phyloP scores from a whole-genome alignment of 2,329 filamentous ascomycete species.

The Colletotrichum magnum region DNA sequence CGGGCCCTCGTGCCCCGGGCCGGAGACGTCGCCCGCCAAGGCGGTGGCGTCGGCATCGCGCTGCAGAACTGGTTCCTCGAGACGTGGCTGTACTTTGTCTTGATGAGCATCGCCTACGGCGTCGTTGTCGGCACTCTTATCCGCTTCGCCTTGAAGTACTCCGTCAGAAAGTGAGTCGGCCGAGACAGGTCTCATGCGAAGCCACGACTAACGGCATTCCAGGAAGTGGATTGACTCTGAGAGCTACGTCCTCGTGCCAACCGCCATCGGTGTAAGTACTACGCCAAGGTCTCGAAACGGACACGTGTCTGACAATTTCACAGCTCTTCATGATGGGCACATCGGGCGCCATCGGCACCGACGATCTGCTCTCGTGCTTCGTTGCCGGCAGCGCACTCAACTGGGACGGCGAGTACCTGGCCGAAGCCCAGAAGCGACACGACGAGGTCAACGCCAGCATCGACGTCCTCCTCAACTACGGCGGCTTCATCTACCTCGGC shows the following conservation, averaged over 20 bases:
- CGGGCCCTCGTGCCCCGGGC: constrained; percentile 38
- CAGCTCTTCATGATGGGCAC: constrained; percentile 72
- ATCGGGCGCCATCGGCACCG: constrained; percentile 69
- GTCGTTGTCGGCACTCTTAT: constrained; percentile 63
- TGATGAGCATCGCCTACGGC: constrained; percentile 68
- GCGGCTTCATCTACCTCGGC: constrained; percentile 72
- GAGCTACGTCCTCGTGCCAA: constrained; percentile 66
- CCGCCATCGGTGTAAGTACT: constrained; percentile 60
- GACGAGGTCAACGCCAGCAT: constrained; percentile 73
- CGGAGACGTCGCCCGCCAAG: constrained; percentile 63
- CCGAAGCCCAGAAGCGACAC: constrained; percentile 68
- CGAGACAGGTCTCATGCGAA: too few species aligned
- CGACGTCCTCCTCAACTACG: constrained; percentile 72
- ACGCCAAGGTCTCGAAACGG: constrained; percentile 18
- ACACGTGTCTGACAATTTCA: background rate
- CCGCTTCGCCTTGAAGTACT: constrained; percentile 61
- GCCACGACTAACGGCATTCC: background rate
- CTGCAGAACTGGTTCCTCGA: constrained; percentile 72
- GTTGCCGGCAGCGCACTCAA: constrained; percentile 72
- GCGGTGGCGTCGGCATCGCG: constrained; percentile 65
- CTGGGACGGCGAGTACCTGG: constrained; percentile 73
- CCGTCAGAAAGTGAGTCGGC: constrained; percentile 50
- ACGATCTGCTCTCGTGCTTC: constrained; percentile 74
- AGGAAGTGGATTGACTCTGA: constrained; percentile 70
- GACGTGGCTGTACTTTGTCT: constrained; percentile 71